These are phyloP conservation scores for Xylaria cubensis DNA, from an alignment of 495 filamentous ascomycete species.

Conservation along the genomic window DNA sequence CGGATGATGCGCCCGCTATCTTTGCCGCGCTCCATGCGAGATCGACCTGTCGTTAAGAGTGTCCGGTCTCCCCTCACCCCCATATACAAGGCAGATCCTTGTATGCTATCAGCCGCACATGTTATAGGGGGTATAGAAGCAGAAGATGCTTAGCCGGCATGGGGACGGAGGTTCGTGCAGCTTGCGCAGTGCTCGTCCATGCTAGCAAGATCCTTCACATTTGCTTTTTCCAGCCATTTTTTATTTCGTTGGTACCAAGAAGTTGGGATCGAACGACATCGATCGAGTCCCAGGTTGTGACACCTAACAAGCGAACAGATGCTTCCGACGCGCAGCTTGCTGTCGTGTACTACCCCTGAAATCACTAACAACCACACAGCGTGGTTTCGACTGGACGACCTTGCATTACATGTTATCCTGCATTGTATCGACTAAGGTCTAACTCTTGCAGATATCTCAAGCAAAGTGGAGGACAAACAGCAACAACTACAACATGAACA, in stretches of 20 bases:
- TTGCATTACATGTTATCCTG: slow-evolving; percentile 4
- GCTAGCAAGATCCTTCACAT: slow-evolving; percentile 2
- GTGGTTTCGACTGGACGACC: not conserved
- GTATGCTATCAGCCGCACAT: slow-evolving; percentile 24
- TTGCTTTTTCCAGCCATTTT: slow-evolving; percentile 11
- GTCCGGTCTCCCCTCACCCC: slow-evolving; percentile 9
- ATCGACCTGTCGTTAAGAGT: slow-evolving; percentile 17
- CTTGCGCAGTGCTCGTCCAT: slow-evolving; percentile 7
- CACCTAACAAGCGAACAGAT: slow-evolving; percentile 24
- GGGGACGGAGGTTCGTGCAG: slow-evolving; percentile 25
- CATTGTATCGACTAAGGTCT: slow-evolving; percentile 7
- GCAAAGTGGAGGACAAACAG: not conserved
- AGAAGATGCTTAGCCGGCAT: slow-evolving; percentile 21
- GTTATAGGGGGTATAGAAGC: not conserved
- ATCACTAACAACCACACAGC: not conserved
- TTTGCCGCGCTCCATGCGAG: slow-evolving; percentile 27
- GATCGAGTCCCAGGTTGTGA: slow-evolving; percentile 27
- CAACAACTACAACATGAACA: slow-evolving; percentile 31
- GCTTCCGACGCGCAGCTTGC: slow-evolving; percentile 24
- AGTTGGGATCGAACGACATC: slow-evolving; percentile 30
- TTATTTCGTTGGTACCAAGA: slow-evolving; percentile 20
- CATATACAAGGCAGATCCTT: slow-evolving; percentile 23
- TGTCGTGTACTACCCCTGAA: slow-evolving; percentile 23
- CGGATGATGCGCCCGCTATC: slow-evolving; percentile 20
- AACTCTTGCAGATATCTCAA: slow-evolving; percentile 6